Base-by-base conservation (phyloP, 208 protist species). In the Wallacemonas sp. region DNA sequence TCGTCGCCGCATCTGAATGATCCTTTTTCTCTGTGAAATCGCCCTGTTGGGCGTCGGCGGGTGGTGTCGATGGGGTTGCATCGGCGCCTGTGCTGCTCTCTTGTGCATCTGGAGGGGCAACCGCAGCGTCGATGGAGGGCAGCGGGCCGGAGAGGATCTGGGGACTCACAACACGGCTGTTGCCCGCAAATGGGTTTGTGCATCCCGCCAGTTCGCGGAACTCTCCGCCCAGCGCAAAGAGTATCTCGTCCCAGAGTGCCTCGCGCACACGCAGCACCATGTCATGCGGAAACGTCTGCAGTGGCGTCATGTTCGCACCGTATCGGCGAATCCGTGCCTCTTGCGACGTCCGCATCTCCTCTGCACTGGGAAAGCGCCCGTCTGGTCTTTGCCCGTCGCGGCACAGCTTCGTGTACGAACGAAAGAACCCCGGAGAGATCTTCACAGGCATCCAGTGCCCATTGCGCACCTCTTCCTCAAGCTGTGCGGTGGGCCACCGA, bases 161-260 rank as follows among this genome's bases (percentile, higher is more conserved):
- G 50, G 83, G 78, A 21, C 73, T 63, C 32, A 80, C 60, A 29
- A 73, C 63, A 26, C 71, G 70, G 10, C 71, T 57, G 32, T 37
- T 76, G 50, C 73, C 76, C 8, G 80, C 76, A 66, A 95, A 91
- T 2, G 89, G 89, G 52, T 92, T 95, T 15, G 80, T 73, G 71
- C 81, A 83, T 24, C 89, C 89, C 13, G 89, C 86, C 12, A 95
- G 70, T 30, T 80, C 60, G 34, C 71, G 61, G 60, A 81, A 95
- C 63, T 92, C 85, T 12, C 86, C 85, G 19, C 89, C 89, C 32
- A 95, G 73, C 41, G 73, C 78, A 53, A 78, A 91, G 81, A 95
- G 76, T 19, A 95, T 87, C 71, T 95, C 76, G 38, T 95, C 89
- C 89, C 89, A 95, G 12, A 95, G 71, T 21, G 74, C 80, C 72